These are phyloP conservation scores for Talaromyces ruber DNA, from an alignment of 495 filamentous ascomycete species.

Conservation along the genomic window DNA sequence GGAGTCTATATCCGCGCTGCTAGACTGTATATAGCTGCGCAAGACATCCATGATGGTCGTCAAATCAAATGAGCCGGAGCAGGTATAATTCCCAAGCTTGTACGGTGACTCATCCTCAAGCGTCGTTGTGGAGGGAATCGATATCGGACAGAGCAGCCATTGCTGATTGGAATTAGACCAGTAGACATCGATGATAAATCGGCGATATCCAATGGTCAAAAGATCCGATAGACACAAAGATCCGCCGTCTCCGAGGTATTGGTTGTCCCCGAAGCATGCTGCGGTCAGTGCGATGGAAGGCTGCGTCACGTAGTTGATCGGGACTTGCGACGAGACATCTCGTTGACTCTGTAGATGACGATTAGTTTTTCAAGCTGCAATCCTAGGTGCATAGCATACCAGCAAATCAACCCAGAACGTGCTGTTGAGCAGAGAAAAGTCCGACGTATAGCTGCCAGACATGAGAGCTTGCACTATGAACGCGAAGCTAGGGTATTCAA, in stretches of 20 bases:
- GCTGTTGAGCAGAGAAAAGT: constrained; percentile 3
- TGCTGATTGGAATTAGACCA: constrained; percentile 44
- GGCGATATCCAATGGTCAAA: constrained; percentile 47
- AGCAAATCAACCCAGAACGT: constrained; percentile 16
- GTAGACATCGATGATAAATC: constrained; percentile 54
- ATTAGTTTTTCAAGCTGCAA: neutral
- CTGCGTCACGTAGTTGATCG: constrained; percentile 52
- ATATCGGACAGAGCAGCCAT: constrained; percentile 55
- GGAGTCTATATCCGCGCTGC: constrained; percentile 35
- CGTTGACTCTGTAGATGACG: constrained; percentile 41
- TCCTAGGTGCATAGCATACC: constrained; percentile 13
- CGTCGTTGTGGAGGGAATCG: constrained; percentile 18
- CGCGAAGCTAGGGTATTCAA: neutral
- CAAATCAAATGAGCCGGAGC: constrained; percentile 41
- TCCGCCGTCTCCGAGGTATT: constrained; percentile 37
- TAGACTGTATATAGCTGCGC: constrained; percentile 36
- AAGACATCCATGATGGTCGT: constrained; percentile 38
- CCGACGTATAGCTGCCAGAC: constrained; percentile 4
- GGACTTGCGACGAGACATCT: constrained; percentile 50
- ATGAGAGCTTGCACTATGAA: neutral
- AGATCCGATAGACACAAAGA: constrained; percentile 53
- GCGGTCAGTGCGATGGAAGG: constrained; percentile 45
- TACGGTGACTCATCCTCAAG: constrained; percentile 32
- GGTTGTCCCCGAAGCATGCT: constrained; percentile 48
- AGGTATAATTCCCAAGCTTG: constrained; percentile 47